A percentile compares a stretch with the other conserved stretches of the same genome.
phyloP scores from a whole-genome alignment of 2,329 filamentous ascomycete genomes.

The Fonsecaea pedrosoi region DNA sequence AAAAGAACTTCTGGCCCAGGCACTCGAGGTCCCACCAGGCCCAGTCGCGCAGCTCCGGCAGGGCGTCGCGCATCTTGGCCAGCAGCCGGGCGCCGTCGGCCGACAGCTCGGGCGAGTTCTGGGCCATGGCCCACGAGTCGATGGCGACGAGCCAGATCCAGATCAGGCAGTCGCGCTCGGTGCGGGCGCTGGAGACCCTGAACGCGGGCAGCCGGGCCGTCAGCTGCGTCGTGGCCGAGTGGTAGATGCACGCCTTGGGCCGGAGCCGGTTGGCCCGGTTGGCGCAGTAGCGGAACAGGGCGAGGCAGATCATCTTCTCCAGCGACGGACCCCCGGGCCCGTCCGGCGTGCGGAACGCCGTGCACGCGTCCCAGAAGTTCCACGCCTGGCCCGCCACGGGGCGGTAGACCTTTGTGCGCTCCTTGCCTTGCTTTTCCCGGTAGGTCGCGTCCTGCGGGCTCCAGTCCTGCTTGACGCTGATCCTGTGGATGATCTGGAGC shows the following conservation, averaged over 20 bases:
- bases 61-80: not conserved
- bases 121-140: not conserved
- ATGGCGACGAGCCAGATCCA: slow-evolving; percentile 10
- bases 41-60: slow-evolving; percentile 8
- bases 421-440: not conserved
- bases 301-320: slow-evolving; percentile 13
- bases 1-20: slow-evolving; percentile 15
- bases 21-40: slow-evolving; percentile 13
- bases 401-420: not conserved
- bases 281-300: slow-evolving; percentile 12
- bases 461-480: slow-evolving; percentile 3
- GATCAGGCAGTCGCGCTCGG: slow-evolving; percentile 9
- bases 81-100: not conserved
- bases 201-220: slow-evolving; percentile 1
- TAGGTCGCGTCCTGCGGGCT: not conserved
- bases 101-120: not conserved
- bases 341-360: slow-evolving; percentile 1
- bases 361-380: slow-evolving; percentile 16
- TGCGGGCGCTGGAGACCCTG: not conserved
- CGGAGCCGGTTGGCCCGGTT: slow-evolving; percentile 10
- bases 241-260: slow-evolving; percentile 10
- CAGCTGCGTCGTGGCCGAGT: slow-evolving; percentile 10
- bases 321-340: not conserved
- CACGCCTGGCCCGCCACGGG: slow-evolving; percentile 3
- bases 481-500: not conserved